Percentiles rank a stretch among this genome's conserved stretches.
Conservation (phyloP, 148 eudicot species). For the Amaranthus hypochondriacus region DNA sequence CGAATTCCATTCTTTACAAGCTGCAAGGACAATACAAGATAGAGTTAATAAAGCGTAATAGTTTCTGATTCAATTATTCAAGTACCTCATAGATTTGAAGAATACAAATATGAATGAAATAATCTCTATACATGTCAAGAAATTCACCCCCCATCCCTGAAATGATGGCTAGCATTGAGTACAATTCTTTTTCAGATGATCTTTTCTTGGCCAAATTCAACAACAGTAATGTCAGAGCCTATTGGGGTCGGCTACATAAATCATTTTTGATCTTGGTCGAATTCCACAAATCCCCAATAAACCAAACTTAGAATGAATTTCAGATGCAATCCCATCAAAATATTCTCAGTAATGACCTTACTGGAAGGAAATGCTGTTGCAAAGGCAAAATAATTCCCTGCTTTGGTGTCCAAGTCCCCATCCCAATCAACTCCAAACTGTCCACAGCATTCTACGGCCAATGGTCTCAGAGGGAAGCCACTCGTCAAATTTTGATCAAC, state of each 20-base stretch:
- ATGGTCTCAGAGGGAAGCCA: constrained; percentile 48
- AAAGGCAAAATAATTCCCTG: constrained; percentile 70
- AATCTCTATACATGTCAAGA: too few species aligned
- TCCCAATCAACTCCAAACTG: constrained; percentile 44
- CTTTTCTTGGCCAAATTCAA: too few species aligned
- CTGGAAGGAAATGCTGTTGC: constrained; percentile 75
- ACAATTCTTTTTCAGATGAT: too few species aligned
- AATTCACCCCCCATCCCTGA: too few species aligned
- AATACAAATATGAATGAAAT: too few species aligned
- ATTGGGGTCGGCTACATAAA: too few species aligned
- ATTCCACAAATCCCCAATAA: background rate
- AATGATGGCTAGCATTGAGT: too few species aligned
- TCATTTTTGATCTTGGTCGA: background rate
- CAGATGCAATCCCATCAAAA: constrained; percentile 7
- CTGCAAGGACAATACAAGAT: constrained; percentile 36
- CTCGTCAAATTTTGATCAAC: constrained; percentile 23
- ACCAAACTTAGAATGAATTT: background rate
- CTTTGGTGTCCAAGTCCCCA: constrained; percentile 31
- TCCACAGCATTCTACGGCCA: constrained; percentile 48
- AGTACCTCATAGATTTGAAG: background rate
- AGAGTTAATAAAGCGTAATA: background rate
- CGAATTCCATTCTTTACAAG: constrained; percentile 60
- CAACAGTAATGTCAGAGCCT: too few species aligned
- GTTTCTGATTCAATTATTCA: background rate
- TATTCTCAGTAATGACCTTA: constrained; percentile 42